Evolutionary conservation across 208 protist genomes (phyloP), one percentile per base, ranked within the genome.

Genomic region (Trypanosomatidae sp.): DNA sequence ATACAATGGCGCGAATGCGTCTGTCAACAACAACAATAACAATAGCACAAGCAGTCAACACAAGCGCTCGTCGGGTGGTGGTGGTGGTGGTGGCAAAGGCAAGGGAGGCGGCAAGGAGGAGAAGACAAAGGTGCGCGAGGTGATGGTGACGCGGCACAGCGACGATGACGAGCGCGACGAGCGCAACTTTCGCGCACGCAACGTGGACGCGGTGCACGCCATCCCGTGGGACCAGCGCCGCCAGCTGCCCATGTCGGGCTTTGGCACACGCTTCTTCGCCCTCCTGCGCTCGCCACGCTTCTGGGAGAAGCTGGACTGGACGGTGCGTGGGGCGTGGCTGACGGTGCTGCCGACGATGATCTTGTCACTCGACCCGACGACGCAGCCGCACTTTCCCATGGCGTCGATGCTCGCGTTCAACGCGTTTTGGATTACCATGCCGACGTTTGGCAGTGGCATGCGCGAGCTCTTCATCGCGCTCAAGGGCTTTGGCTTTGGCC

Each of bases 241-340:
- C 6, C 71, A 78, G 39, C 62, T 88, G 37, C 84, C 84, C 27
- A 61, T 88, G 46, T 78, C 43, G 10, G 78, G 79, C 22, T 93
- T 93, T 44, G 84, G 84, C 28, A 89, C 71, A 1, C 68, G 66
- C 33, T 77, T 78, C 46, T 93, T 87, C 43, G 64, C 77, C 25
- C 27, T 89, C 21, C 65, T 88, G 44, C 71, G 71, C 32, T 76
- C 79, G 11, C 84, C 84, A 13, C 73, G 81, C 40, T 88, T 93
- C 39, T 93, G 84, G 80, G 84, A 89, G 56, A 88, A 89, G 61
- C 45, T 89, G 39, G 84, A 93, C 49, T 93, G 84, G 80, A 70
- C 79, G 6, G 54, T 93, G 21, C 79, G 84, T 18, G 79, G 64
- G 2, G 70, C 84, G 15, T 38, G 88, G n/a, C 63, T 93, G 38